Evolutionary conservation across 202 grass and related monocot species (phyloP).

Genomic region (Alloteropsis angusta): DNA sequence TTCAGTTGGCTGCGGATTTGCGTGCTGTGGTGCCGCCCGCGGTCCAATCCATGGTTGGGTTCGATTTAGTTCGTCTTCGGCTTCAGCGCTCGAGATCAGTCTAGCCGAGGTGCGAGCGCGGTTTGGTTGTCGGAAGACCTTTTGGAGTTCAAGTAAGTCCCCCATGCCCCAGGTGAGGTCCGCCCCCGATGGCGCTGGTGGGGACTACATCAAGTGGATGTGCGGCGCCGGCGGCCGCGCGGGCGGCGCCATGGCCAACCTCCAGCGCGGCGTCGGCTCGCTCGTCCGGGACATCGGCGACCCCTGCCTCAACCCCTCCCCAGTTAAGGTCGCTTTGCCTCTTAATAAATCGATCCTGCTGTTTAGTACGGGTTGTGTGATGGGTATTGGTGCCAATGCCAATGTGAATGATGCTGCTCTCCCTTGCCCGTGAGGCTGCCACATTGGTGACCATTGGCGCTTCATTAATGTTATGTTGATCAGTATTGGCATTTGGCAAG

Average conservation of each 20-base stretch:
- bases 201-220: constrained; percentile 66
- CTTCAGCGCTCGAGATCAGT: background rate
- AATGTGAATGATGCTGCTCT: background rate
- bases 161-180: constrained; percentile 12
- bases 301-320: constrained; percentile 68
- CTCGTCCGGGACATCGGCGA: constrained; percentile 78
- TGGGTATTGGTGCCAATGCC: background rate
- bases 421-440: background rate
- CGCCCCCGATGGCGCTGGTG: constrained; percentile 2
- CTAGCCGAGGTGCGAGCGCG: background rate
- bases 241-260: constrained; percentile 48
- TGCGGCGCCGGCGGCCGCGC: constrained; percentile 47
- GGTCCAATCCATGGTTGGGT: background rate
- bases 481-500: background rate
- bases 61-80: background rate
- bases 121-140: background rate
- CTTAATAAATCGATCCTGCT: background rate
- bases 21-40: background rate
- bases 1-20: background rate
- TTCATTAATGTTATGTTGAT: background rate
- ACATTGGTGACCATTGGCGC: background rate
- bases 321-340: constrained; percentile 45
- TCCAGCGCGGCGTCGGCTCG: constrained; percentile 68
- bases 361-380: background rate
- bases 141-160: background rate